Evolutionary conservation across 2,329 filamentous ascomycete genomes (phyloP), one percentile per base, ranked within the genome.

Genomic region (Botrytis medusae): DNA sequence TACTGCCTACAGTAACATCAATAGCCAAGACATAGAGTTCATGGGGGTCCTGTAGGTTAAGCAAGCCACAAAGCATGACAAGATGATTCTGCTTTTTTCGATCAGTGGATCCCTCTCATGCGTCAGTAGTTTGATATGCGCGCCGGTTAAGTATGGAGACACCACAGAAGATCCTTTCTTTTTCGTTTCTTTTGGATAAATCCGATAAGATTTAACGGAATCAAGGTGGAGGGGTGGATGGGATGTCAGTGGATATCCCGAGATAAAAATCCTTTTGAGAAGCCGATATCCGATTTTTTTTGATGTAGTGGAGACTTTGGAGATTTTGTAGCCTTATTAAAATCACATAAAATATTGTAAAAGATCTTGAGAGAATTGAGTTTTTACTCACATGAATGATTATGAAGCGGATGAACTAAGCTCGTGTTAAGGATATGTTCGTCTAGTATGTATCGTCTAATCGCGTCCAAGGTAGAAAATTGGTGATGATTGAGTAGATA

Each of bases 71-170:
- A 67, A 63, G 51, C 46, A 37, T 54, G 62, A 34, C 32, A 42
- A 29, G 22, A 37, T 42, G 65, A 40, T 63, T 63, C 25, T 63
- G 37, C 25, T 44, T 63, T 51, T 64, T 64, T 51, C 46, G 69
- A 65, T 71, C 60, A 51, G 34, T 71, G 60, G 60, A 71, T 67
- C 48, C 59, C 25, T n/a, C 57, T 34, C 65, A 57, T 72, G 69
- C 69, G 25, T 63, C 14, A 57, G 48, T 68, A 57, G 48, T 57
- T 29, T 44, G n/a, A 72, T 40, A 67, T 72, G 69, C 40, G 37
- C 40, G 46, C 69, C 60, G 60, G 60, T 22, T 54, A 67, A 67
- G 69, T 65, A 72, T 72, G 60, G 69, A 67, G 69, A 42, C 46
- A 29, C 4, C 20, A 57, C 37, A 40, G 46, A 65, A 67, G 51